Conservation (phyloP, 495 filamentous ascomycete species). For the Venustampulla echinocandica region DNA sequence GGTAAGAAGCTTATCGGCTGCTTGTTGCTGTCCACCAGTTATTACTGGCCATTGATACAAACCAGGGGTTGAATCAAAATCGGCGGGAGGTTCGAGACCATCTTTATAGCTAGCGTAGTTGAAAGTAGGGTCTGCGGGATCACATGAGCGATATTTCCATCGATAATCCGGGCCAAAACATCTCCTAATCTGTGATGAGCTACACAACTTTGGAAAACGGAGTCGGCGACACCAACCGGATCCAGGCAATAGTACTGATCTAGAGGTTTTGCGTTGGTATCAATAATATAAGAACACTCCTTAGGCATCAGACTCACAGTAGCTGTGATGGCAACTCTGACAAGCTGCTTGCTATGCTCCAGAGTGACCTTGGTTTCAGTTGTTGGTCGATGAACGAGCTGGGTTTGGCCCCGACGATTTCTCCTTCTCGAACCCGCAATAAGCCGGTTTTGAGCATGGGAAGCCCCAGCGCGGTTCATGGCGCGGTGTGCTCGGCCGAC, state of each 20-base stretch:
- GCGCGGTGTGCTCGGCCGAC: neutral
- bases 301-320: conserved; percentile 11
- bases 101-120: conserved; percentile 16
- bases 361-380: conserved; percentile 7
- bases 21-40: conserved; percentile 1
- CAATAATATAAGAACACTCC: no score
- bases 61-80: neutral
- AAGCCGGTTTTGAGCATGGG: no score
- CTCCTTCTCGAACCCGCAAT: no score
- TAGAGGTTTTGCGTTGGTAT: neutral
- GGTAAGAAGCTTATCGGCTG: conserved; percentile 18
- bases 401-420: neutral
- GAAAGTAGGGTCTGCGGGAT: conserved; percentile 12
- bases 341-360: conserved; percentile 15
- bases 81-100: neutral
- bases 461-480: neutral
- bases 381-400: neutral
- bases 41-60: conserved; percentile 13
- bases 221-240: neutral
- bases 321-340: conserved; percentile 10
- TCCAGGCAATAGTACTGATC: neutral
- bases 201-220: neutral
- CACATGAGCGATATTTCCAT: conserved; percentile 5
- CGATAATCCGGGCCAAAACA: conserved; percentile 9
- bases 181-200: no score